Evolutionary conservation across 2,329 filamentous ascomycete genomes (phyloP).

Genomic region (Apiospora malaysiana): DNA sequence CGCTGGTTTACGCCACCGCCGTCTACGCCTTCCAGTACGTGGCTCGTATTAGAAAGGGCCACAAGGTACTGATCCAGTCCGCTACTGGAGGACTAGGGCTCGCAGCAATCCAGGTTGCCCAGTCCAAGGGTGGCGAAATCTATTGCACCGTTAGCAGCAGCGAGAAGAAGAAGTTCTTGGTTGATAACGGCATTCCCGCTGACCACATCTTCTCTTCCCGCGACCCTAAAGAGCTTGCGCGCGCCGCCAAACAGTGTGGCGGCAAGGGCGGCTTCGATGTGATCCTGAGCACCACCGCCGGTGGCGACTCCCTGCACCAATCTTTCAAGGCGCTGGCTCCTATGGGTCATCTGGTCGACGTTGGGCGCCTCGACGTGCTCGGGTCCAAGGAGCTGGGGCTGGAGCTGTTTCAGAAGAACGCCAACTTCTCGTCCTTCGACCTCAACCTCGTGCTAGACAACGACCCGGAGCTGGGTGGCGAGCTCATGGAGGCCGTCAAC

Average conservation of each 20-base stretch:
- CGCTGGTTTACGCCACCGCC: slow-evolving; percentile 35
- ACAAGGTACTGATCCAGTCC: slow-evolving; percentile 35
- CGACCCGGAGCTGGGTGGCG: slow-evolving; percentile 26
- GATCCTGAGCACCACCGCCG: slow-evolving; percentile 51
- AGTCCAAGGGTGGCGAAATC: slow-evolving; percentile 45
- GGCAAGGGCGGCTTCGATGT: slow-evolving; percentile 48
- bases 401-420: slow-evolving; percentile 28
- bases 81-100: slow-evolving; percentile 52
- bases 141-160: slow-evolving; percentile 46
- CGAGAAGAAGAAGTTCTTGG: slow-evolving; percentile 46
- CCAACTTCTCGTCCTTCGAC: slow-evolving; percentile 27
- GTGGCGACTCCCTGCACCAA: slow-evolving; percentile 22
- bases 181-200: slow-evolving; percentile 39
- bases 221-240: slow-evolving; percentile 42
- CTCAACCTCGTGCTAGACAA: not conserved
- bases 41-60: slow-evolving; percentile 29
- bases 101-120: slow-evolving; percentile 49
- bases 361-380: slow-evolving; percentile 27
- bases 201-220: slow-evolving; percentile 46
- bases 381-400: slow-evolving; percentile 26
- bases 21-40: slow-evolving; percentile 36
- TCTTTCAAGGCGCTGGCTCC: slow-evolving; percentile 26
- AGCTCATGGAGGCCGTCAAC: slow-evolving; percentile 28
- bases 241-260: slow-evolving; percentile 35
- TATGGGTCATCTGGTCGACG: slow-evolving; percentile 24